Evolutionary conservation across 2,329 filamentous ascomycete genomes (phyloP).

Genomic region (Lojkania enalia): DNA sequence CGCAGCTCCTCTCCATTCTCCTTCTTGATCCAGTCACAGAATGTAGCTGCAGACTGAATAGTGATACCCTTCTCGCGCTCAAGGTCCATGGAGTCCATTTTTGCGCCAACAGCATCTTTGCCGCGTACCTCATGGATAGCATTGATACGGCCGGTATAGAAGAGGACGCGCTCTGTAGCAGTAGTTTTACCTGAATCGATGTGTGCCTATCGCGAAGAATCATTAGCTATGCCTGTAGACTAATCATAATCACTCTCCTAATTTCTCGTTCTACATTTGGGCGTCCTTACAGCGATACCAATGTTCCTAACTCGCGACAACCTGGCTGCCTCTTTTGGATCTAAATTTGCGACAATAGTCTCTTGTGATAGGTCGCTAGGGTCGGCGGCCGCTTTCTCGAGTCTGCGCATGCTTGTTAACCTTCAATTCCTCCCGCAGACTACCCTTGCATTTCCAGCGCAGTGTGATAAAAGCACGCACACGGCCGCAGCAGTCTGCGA

Average conservation of each 20-base stretch:
- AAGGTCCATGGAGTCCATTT: conserved; percentile 99
- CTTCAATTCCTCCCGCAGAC: conserved; percentile 13
- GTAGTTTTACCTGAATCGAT: conserved; percentile 99
- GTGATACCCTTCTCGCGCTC: conserved; percentile 99
- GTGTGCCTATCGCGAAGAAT: conserved; percentile 69
- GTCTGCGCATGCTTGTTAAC: conserved; percentile 30
- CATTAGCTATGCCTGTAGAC: conserved; percentile 2
- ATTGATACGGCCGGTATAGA: conserved; percentile 97
- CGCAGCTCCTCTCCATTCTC: conserved; percentile 77
- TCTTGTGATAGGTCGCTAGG: conserved; percentile 62
- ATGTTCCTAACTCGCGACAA: conserved; percentile 89
- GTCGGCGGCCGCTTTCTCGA: conserved; percentile 60
- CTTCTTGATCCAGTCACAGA: conserved; percentile 93
- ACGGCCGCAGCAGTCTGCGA: conserved; percentile 43
- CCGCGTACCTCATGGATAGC: conserved; percentile 96
- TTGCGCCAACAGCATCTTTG: conserved; percentile 91
- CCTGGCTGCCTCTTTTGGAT: conserved; percentile 75
- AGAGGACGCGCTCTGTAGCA: conserved; percentile 92
- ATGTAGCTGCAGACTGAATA: conserved; percentile 96
- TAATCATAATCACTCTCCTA: no score
- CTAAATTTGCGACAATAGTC: conserved; percentile 77
- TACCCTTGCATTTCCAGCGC: neutral
- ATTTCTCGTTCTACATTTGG: no score
- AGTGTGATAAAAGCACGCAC: conserved; percentile 29
- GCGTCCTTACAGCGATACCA: conserved; percentile 78